Base-by-base conservation (phyloP, 495 filamentous ascomycete genomes). In the Neurospora africana region DNA sequence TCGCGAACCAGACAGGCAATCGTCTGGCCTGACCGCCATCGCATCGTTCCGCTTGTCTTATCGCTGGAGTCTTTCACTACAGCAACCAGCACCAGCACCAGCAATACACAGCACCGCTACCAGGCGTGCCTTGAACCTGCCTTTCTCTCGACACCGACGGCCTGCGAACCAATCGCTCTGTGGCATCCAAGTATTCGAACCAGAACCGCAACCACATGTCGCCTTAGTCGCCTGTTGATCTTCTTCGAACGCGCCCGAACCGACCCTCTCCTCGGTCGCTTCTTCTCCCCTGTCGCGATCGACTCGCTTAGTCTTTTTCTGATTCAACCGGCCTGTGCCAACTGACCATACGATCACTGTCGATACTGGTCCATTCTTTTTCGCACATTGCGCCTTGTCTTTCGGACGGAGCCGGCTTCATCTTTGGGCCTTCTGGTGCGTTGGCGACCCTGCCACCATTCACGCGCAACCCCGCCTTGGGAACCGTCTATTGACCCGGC, bases 171-270 rank as follows among this genome's bases (percentile, higher is more conserved):
- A 23, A 61, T 30, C 23, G 44, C 44, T 27, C 47, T 21, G 44
- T 53, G 44, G 44, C 44, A 5, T 23, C 44, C 44, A 30, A 36
- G 53, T 65, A 33, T 65, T 65, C 53, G 27, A 65, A 33, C 27
- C 53, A 58, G 53, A 33, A 17, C 53, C 53, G 43, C 43, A 39
- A 30, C 70, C 68, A 39, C 61, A 79, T 79, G 77, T 73, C 58
- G 74, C 70, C 71, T 41, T 74, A 47, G 70, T 44, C 43, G 19
- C 71, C 43, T 39, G 23, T 68, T 73, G 67, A 72, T 37, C 70
- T 70, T 70, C 68, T 71, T 72, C 70, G 74, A 68, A 70, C 74
- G 71, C 67, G 65, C 58, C 72, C 75, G 72, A 77, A 70, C 72
- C 70, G 71, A 67, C 76, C 67, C 36, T 72, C 68, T 74, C 37